Conservation (phyloP, 2,329 filamentous ascomycete genomes). For the Tricladium varicosporioides region DNA sequence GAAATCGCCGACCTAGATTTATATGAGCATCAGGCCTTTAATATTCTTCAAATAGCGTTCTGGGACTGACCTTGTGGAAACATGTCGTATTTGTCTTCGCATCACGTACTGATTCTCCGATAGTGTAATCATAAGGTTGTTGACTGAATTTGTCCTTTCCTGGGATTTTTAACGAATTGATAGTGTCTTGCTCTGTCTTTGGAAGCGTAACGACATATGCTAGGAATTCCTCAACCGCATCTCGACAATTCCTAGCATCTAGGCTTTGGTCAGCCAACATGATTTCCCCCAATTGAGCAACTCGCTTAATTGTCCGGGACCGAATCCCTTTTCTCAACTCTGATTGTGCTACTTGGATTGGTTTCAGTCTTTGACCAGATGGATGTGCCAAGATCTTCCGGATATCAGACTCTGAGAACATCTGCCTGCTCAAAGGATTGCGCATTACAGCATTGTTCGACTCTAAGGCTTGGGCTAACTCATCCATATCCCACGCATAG, state of each 20-base stretch:
- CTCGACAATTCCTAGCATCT: background rate
- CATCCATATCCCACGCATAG: slow-evolving; percentile 11
- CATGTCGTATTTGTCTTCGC: slow-evolving; percentile 5
- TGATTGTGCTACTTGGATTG: slow-evolving; percentile 4
- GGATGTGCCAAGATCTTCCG: slow-evolving; percentile 6
- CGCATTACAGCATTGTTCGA: slow-evolving; percentile 7
- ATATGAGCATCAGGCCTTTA: too few species aligned
- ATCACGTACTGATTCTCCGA: slow-evolving; percentile 11
- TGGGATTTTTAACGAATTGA: slow-evolving; percentile 3
- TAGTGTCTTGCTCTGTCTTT: slow-evolving; percentile 5
- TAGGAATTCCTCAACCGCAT: slow-evolving; percentile 7
- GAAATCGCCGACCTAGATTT: too few species aligned
- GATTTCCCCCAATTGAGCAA: background rate
- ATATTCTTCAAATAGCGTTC: too few species aligned
- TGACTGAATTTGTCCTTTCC: background rate
- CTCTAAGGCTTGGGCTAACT: slow-evolving; percentile 2
- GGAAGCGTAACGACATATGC: slow-evolving; percentile 7
- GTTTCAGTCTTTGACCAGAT: slow-evolving; percentile 1
- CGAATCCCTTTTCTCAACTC: slow-evolving; percentile 5
- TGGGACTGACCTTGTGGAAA: slow-evolving; percentile 9
- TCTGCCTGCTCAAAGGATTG: slow-evolving; percentile 5
- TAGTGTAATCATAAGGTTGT: slow-evolving; percentile 12
- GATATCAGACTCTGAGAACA: slow-evolving; percentile 7
- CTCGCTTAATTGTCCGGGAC: background rate
- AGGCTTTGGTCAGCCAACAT: slow-evolving; percentile 3